Percentiles rank a stretch among this genome's conserved stretches.
Evolutionary conservation across 805 yeast species (phyloP).

Genomic region (Myxozyma lipomycoides): DNA sequence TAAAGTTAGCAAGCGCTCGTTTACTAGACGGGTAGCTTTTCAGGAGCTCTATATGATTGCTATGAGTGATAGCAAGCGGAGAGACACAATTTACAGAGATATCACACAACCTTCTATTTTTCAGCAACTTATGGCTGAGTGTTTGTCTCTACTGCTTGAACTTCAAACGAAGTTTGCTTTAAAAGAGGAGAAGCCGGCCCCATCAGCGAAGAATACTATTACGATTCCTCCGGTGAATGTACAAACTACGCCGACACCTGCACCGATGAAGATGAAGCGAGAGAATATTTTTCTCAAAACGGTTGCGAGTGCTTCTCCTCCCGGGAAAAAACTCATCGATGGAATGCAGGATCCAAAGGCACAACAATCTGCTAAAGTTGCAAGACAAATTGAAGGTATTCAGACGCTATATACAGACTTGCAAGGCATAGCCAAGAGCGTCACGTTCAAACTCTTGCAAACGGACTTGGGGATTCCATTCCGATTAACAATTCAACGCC

Average conservation of each 20-base stretch:
- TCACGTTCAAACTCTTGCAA: constrained; percentile 22
- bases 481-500: constrained; percentile 36
- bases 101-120: constrained; percentile 36
- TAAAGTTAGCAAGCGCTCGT: constrained; percentile 26
- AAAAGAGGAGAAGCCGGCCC: background rate
- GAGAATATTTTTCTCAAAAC: constrained; percentile 19
- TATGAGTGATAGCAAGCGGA: constrained; percentile 32
- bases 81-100: constrained; percentile 38
- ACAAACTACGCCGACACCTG: constrained; percentile 9
- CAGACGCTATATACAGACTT: constrained; percentile 1
- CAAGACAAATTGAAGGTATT: constrained; percentile 17
- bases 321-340: constrained; percentile 20
- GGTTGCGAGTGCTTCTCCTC: constrained; percentile 6
- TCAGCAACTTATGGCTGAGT: constrained; percentile 33
- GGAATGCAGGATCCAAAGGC: constrained; percentile 32
- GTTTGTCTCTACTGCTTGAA: constrained; percentile 27
- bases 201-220: background rate
- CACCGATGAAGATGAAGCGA: constrained; percentile 13
- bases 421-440: background rate
- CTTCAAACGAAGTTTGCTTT: constrained; percentile 9
- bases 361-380: constrained; percentile 26
- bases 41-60: constrained; percentile 38
- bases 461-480: constrained; percentile 36
- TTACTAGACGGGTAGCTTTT: constrained; percentile 38
- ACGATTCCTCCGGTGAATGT: background rate